Evolutionary conservation across 2,329 filamentous ascomycete genomes (phyloP), one percentile per base, ranked within the genome.

Genomic region (Fusarium austroafricanum): DNA sequence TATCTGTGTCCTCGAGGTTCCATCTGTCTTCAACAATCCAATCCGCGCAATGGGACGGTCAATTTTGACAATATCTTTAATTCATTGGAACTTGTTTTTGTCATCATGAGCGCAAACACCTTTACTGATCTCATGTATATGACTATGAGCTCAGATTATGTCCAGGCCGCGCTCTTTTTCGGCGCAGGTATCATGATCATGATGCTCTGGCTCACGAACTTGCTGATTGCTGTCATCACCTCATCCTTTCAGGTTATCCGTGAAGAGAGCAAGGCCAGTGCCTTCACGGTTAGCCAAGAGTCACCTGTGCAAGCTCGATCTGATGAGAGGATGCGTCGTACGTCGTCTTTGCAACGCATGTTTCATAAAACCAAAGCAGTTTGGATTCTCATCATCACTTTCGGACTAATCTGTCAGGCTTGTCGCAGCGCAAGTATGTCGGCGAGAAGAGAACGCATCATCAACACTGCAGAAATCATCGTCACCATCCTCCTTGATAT

Each of bases 191-290:
- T 97, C 76, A 89, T 99, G 74, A 93, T 99, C 68, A 88, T 99
- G 84, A 96, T 93, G 83, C 85, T 99, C 49, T 99, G 96, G 96
- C 87, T 99, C 74, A 94, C 96, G 67, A 98, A 97, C 78, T 87
- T 99, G 80, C 79, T 92, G 45, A 97, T 99, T 75, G 96, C 96
- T 5, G 96, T 99, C 73, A 99, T 99, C 76, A 99, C 96, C 0
- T 97, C 96, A 7, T 97, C 95, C 2, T 99, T 99, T 75, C 96
- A 99, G 77, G 92, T 99, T 69, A 99, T 99, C 72, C 89, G 96
- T 67, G 96, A 99, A 81, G 96, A 99, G 77, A 97, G 93, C 80
- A 94, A 92, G 78, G 90, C 91, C 31, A 97, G 94, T 81, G 96
- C 96, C 5, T 99, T 99, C 78, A 94, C 94, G 6, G 89, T 89